A percentile compares a stretch with the other conserved stretches of the same genome.
Evolutionary conservation across 73 alveolate species (phyloP).

Genomic region (Durusdinium trenchii): DNA sequence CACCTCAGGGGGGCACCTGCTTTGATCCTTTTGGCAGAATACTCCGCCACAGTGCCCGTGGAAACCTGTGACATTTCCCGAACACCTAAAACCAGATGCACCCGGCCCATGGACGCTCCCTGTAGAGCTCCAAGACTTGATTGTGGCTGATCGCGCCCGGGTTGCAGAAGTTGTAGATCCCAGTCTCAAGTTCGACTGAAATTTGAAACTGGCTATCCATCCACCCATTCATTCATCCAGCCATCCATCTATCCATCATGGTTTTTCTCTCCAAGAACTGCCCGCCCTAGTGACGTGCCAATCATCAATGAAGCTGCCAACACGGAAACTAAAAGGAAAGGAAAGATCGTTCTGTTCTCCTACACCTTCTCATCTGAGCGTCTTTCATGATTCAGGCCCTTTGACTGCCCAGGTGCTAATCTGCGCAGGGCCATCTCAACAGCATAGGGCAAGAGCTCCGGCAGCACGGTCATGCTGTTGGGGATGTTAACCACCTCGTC

Average conservation of each 20-base stretch:
- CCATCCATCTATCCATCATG: too few relatives aligned
- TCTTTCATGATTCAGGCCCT: not conserved
- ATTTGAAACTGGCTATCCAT: too few relatives aligned
- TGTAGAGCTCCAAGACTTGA: conserved; percentile 88
- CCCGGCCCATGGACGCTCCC: conserved; percentile 25
- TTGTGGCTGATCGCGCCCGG: conserved; percentile 95
- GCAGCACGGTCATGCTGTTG: conserved; percentile 94
- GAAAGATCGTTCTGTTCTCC: too few relatives aligned
- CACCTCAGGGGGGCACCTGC: too few relatives aligned
- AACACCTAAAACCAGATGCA: too few relatives aligned
- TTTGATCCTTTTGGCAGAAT: too few relatives aligned
- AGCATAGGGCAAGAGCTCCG: conserved; percentile 87
- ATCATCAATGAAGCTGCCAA: not conserved
- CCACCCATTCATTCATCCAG: too few relatives aligned
- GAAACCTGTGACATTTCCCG: too few relatives aligned
- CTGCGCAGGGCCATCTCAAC: conserved; percentile 94
- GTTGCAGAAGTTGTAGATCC: conserved; percentile 94
- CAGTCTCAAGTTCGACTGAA: conserved; percentile 13
- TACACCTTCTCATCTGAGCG: not conserved
- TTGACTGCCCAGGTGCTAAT: not conserved
- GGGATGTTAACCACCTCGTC: conserved; percentile 92
- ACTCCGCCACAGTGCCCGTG: too few relatives aligned
- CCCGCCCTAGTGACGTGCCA: too few relatives aligned
- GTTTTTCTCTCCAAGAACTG: too few relatives aligned
- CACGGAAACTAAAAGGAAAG: too few relatives aligned